Conservation (phyloP, 1,284 basidiomycete genomes). For the Moesziomyces parantarcticus region DNA sequence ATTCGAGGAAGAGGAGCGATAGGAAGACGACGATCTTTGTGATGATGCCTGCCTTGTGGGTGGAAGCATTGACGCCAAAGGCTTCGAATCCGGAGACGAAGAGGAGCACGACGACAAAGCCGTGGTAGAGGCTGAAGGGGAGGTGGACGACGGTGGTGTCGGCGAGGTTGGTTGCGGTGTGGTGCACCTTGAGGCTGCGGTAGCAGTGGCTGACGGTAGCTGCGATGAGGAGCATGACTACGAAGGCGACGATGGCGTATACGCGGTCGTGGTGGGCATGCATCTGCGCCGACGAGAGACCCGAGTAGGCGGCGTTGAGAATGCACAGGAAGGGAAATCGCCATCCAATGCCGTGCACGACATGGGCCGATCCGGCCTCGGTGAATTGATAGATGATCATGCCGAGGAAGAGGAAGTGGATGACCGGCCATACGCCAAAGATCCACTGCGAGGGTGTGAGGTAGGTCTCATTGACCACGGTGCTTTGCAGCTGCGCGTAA, state of each 20-base stretch:
- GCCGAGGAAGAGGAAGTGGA: slow-evolving; percentile 86
- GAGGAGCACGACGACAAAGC: slow-evolving; percentile 91
- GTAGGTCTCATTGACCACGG: slow-evolving; percentile 75
- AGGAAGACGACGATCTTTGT: slow-evolving; percentile 95
- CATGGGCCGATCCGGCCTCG: slow-evolving; percentile 78
- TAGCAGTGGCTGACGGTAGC: slow-evolving; percentile 88
- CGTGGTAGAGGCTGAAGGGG: slow-evolving; percentile 76
- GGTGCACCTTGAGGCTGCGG: slow-evolving; percentile 87
- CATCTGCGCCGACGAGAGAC: slow-evolving; percentile 69
- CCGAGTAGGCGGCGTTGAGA: slow-evolving; percentile 86
- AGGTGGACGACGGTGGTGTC: slow-evolving; percentile 71
- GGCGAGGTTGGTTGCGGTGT: slow-evolving; percentile 74
- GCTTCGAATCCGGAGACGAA: slow-evolving; percentile 89
- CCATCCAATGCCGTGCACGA: slow-evolving; percentile 88
- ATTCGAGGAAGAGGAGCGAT: slow-evolving; percentile 90
- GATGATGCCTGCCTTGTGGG: slow-evolving; percentile 80
- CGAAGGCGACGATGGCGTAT: slow-evolving; percentile 81
- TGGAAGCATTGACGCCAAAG: slow-evolving; percentile 81
- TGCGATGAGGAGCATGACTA: slow-evolving; percentile 85
- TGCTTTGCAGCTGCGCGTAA: slow-evolving; percentile 76
- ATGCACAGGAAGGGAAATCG: slow-evolving; percentile 85
- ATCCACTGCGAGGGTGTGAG: slow-evolving; percentile 89
- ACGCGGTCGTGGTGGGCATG: slow-evolving; percentile 71
- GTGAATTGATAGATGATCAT: slow-evolving; percentile 64
- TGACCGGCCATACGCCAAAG: slow-evolving; percentile 80